Percentiles rank a stretch among this genome's conserved stretches.
Conservation (phyloP, 2,329 filamentous ascomycete genomes). For the Erysiphe pulchra region DNA sequence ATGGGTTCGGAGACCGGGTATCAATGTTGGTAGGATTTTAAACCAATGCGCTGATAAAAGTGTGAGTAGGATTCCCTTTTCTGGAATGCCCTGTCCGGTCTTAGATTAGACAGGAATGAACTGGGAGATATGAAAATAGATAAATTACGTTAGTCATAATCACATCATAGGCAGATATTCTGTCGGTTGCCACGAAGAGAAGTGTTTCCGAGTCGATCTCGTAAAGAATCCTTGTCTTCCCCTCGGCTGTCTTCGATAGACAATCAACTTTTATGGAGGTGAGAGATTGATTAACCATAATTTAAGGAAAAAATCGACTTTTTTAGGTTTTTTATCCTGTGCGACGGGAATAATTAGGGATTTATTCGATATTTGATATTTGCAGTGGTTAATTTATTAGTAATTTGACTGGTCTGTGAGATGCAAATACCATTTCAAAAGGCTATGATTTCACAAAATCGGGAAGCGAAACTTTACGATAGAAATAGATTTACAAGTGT, state of each 20-base stretch:
- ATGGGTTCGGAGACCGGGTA: slow-evolving; percentile 35
- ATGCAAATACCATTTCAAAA: too few relatives aligned
- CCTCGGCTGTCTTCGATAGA: slow-evolving; percentile 13
- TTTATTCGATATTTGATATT: too few relatives aligned
- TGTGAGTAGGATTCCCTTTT: slow-evolving; percentile 41
- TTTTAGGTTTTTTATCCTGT: too few relatives aligned
- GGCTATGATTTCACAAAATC: too few relatives aligned
- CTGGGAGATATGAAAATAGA: slow-evolving; percentile 18
- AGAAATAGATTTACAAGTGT: too few relatives aligned
- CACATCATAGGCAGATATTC: slow-evolving; percentile 89
- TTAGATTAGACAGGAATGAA: slow-evolving; percentile 13
- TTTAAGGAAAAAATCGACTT: too few relatives aligned
- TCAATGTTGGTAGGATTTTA: slow-evolving; percentile 25
- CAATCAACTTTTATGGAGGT: slow-evolving; percentile 5
- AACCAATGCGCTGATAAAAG: slow-evolving; percentile 46
- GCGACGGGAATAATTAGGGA: too few relatives aligned
- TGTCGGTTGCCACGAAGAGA: slow-evolving; percentile 66
- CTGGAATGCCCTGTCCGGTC: slow-evolving; percentile 32
- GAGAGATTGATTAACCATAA: neutral
- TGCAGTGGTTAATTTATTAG: too few relatives aligned
- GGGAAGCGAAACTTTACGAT: too few relatives aligned
- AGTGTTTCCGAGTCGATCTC: slow-evolving; percentile 41
- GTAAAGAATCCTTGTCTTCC: slow-evolving; percentile 65
- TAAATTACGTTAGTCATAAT: slow-evolving; percentile 50
- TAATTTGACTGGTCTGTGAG: too few relatives aligned